Base-by-base conservation (phyloP, 306 rosid species). In the Quercus robur region DNA sequence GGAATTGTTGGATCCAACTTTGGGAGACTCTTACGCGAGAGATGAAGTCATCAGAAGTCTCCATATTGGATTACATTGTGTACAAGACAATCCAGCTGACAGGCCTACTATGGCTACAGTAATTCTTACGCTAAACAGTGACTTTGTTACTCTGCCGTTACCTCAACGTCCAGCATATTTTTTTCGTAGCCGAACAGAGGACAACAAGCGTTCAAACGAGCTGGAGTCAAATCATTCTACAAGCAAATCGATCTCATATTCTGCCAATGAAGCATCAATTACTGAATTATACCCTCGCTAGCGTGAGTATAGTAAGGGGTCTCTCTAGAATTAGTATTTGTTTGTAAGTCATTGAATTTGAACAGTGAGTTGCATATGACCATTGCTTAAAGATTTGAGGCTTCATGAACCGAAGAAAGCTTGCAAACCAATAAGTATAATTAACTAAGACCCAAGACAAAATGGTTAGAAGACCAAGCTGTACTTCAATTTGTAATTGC, bases 71-170 rank as follows among this genome's bases (percentile, higher is more conserved):
- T 77, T 90, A 68, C 76, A 76, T 11, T 86, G 89, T 81, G 84
- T 82, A 77, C 89, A 86, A 46, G 89, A 88, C 70, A 84, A 83
- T 81, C 81, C 84, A 25, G 69, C 74, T 20, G 81, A 69, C 30
- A 84, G 89, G 38, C 94, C 94, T 13, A 83, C 89, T 0, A 86
- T 88, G 94, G 84, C 71, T 28, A 55, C 88, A 15, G 17, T 90
- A 28, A 77, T 88, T 77, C 79, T 85, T 54, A 44, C 86, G 87
- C 84, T 90, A 11, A 86, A 52, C 44, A 83, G 92, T 61, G 35
- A 80, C 80, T 79, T 89, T 18, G 76, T 85, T 17, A 75, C 74
- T 28, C 41, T 83, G 11, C 75, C 85, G 49, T 0, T 8, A 33
- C 89, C 88, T 30, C 64, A 78, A 58, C 57, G 66, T 19, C 89